Conservation (phyloP, 768 basidiomycete species). For the Pluteus cervinus region DNA sequence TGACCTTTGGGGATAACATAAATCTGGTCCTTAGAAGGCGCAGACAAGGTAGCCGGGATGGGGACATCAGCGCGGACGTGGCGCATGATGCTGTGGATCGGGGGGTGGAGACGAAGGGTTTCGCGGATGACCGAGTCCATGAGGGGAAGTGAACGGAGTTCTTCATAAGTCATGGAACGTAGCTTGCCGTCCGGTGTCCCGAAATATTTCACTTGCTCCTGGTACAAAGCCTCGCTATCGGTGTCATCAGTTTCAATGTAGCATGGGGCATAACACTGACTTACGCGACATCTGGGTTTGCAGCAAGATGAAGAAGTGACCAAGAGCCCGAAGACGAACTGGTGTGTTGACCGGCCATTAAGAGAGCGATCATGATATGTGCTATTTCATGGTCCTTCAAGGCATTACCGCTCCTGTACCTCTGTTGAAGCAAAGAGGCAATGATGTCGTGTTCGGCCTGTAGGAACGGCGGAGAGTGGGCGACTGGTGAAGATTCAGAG, state of each 20-base stretch:
- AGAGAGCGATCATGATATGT: slow-evolving; percentile 96
- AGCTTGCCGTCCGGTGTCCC: slow-evolving; percentile 75
- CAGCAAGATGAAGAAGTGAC: slow-evolving; percentile 83
- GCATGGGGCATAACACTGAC: slow-evolving; percentile 19
- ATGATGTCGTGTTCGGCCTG: slow-evolving; percentile 88
- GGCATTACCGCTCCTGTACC: slow-evolving; percentile 73
- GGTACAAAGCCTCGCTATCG: slow-evolving; percentile 70
- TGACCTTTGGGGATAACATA: slow-evolving; percentile 90
- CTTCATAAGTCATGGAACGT: slow-evolving; percentile 79
- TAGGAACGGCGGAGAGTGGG: slow-evolving; percentile 6
- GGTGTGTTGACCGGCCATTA: slow-evolving; percentile 99
- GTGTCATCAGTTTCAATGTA: slow-evolving; percentile 3
- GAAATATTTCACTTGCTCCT: slow-evolving; percentile 85
- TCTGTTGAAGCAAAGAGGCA: slow-evolving; percentile 74
- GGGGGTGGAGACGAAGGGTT: slow-evolving; percentile 89
- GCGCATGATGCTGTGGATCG: slow-evolving; percentile 94
- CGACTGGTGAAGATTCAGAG: background rate
- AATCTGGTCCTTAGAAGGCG: slow-evolving; percentile 64
- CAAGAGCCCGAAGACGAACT: slow-evolving; percentile 90
- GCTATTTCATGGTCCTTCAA: slow-evolving; percentile 90
- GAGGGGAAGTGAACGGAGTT: slow-evolving; percentile 74
- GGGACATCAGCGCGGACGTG: slow-evolving; percentile 82
- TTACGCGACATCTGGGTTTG: slow-evolving; percentile 67
- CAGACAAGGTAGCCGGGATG: slow-evolving; percentile 74
- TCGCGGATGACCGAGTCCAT: slow-evolving; percentile 91